Base-by-base conservation (phyloP, 2,329 filamentous ascomycete species). In the Colletotrichum sp. region DNA sequence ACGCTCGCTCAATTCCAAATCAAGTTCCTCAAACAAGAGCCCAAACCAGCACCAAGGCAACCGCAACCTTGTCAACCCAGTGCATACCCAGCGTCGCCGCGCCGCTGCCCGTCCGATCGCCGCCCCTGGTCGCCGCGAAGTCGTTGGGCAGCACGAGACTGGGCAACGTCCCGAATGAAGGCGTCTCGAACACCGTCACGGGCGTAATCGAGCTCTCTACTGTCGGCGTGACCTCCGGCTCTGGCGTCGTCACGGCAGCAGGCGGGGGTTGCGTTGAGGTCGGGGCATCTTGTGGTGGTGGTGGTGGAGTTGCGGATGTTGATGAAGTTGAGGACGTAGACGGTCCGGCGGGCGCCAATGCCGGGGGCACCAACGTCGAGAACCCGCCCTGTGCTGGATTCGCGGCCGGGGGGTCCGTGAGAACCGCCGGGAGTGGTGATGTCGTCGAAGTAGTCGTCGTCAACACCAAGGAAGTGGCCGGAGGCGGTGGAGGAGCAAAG, bases 101-200 rank as follows among this genome's bases (percentile, higher is more conserved):
- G 13, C 31, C 65, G 18, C 18, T 57, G 15, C 55, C 47, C n/a
- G 43, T 6, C 55, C 58, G 24, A 18, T 61, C 55, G 8, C 43
- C 43, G 6, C 54, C 47, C 66, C 54, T 59, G 5, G 55, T 16
- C 24, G 66, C 55, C 36, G 58, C 6, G 8, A 59, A 29, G 9
- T 72, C 72, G 15, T 74, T 64, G 8, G 72, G 72, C 21, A 11
- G 18, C 5, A 72, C 57, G 7, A 74, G 36, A 13, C 61, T n/a
- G 16, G 72, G 72, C 34, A 71, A 3, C 21, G 69, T 54, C 27
- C 29, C 12, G 47, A 72, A 72, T 27, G 62, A 31, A 9, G 68
- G 68, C 29, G 63, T 71, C 47, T 54, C 72, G 21, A 74, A 71
- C 5, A 74, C 72, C 12, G 72, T 74, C 31, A 74, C 69, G 8